Percentiles rank a stretch among this genome's conserved stretches.
Conservation (phyloP, 2,329 filamentous ascomycete genomes). For the Aurifilum marmelostoma region DNA sequence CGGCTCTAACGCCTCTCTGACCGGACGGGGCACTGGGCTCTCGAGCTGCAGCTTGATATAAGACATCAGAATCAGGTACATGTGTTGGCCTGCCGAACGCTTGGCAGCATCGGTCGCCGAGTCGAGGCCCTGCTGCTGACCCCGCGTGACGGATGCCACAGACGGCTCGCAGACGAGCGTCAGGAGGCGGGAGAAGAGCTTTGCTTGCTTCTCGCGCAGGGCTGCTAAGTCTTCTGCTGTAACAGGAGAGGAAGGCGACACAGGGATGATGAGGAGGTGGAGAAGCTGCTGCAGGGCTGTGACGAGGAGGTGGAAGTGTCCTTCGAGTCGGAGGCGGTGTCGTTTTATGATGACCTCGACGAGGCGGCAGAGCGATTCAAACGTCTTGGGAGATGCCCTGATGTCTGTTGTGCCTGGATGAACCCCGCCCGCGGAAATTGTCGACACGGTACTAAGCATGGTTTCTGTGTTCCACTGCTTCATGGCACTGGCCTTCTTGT, state of each 20-base stretch:
- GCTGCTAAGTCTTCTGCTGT: constrained; percentile 34
- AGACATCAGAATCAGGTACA: constrained; percentile 62
- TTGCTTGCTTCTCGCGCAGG: constrained; percentile 49
- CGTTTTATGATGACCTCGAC: constrained; percentile 61
- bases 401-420: constrained; percentile 33
- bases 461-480: constrained; percentile 62
- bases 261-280: constrained; percentile 48
- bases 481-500: constrained; percentile 54
- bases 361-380: constrained; percentile 54
- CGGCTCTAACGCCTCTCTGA: constrained; percentile 60
- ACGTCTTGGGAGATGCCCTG: constrained; percentile 43
- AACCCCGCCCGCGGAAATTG: constrained; percentile 36
- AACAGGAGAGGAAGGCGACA: constrained; percentile 39
- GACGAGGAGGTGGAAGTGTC: constrained; percentile 63
- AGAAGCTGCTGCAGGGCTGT: constrained; percentile 60
- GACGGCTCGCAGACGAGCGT: constrained; percentile 64
- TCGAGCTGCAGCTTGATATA: constrained; percentile 67
- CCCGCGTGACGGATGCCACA: constrained; percentile 56
- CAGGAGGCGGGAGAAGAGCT: constrained; percentile 57
- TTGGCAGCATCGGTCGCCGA: constrained; percentile 65
- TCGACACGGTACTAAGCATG: constrained; percentile 51
- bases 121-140: constrained; percentile 52
- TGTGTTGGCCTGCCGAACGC: constrained; percentile 62
- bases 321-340: constrained; percentile 63
- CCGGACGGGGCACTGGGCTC: constrained; percentile 50